Conservation (phyloP, 139 green algal species). For the Diplosphaera chodatii region DNA sequence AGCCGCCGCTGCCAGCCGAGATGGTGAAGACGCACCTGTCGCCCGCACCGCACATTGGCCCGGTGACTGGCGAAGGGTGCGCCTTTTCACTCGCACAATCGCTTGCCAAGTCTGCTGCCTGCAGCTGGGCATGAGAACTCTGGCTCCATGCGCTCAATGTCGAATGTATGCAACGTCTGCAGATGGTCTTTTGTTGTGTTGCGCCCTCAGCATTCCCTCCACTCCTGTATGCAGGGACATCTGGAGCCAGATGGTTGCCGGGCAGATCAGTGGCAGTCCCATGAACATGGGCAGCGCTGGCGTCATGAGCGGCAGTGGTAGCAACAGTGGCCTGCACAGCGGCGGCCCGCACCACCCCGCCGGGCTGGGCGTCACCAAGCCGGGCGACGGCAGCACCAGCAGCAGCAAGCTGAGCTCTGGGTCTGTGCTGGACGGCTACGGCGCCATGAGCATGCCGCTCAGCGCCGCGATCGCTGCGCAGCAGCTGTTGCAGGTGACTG, state of each 20-base stretch:
- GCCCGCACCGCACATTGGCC: not conserved
- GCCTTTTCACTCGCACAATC: not conserved
- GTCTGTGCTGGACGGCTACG: not conserved
- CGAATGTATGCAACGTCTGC: no score
- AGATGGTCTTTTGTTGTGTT: no score
- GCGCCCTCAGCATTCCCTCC: no score
- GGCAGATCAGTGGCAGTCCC: no score
- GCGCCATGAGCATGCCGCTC: no score
- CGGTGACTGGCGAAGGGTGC: not conserved
- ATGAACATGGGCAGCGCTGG: no score
- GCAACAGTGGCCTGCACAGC: no score
- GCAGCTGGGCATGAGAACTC: no score
- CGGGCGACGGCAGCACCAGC: not conserved
- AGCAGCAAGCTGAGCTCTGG: not conserved
- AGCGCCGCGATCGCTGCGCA: not conserved
- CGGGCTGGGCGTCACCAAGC: not conserved
- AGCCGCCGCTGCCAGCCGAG: conserved; percentile 57
- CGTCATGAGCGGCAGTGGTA: no score
- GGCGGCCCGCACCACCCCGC: not conserved
- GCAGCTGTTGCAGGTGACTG: not conserved
- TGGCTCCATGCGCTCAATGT: no score
- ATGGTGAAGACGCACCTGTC: conserved; percentile 34
- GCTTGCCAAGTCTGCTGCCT: not conserved
- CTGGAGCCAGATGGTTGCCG: no score
- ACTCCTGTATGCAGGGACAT: no score